Base-by-base conservation (phyloP, 148 eudicot genomes). In the Cornus kousa region DNA sequence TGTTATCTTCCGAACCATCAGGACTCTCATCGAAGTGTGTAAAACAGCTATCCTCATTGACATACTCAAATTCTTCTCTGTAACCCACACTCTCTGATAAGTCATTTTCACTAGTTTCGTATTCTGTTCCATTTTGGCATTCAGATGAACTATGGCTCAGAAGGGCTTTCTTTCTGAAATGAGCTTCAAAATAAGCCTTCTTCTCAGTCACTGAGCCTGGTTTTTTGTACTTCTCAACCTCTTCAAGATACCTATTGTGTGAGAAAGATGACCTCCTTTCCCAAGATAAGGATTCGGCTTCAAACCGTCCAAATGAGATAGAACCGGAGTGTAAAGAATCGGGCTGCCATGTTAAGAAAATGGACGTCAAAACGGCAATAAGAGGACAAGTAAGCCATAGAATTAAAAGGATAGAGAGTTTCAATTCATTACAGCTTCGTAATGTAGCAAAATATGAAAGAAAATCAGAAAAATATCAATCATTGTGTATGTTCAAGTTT, bases 171-270 rank as follows among this genome's bases (percentile, higher is more conserved):
- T 81, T 87, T 82, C 79, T 93, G 68, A 89, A 88, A 85, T 88
- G 94, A 76, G 94, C 94, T 82, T 93, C 97, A 62, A 93, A 86
- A 81, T 88, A 89, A 9, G 93, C 97, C 86, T 87, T 87, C 80
- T 89, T 93, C 85, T 93, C 89, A 48, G 86, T 91, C 50, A 93
- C 97, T 39, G 91, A 91, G 73, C 97, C 97, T n/a, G 94, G 90
- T 77, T 80, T 91, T 32, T 91, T 87, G 79, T 74, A 88, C 79
- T 85, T 93, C 84, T 91, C 94, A 28, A 88, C 93, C 74, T 93
- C 97, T 83, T 93, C 97, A 67, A 93, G 89, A 82, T 93, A 89
- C 77, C 90, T 75, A 70, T 93, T 93, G 82, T 91, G 94, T 3
- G 90, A 85, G 85, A 93, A 93, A 20, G 97, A 91, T 48, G 97